Conservation (phyloP, 2,329 filamentous ascomycete species). For the Neofusicoccum parvum region DNA sequence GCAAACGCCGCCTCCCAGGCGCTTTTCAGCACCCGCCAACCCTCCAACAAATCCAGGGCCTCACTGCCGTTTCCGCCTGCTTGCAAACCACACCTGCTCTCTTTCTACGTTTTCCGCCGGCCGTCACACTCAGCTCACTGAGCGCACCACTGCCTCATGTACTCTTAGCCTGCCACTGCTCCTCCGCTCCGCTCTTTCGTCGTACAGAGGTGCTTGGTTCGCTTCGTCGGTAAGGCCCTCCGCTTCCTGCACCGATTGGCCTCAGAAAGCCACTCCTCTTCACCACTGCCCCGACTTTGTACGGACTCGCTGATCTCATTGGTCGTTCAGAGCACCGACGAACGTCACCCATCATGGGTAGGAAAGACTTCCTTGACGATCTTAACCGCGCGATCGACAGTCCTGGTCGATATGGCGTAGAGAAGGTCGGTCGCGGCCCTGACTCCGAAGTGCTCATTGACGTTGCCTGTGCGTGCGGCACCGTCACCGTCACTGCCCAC, state of each 20-base stretch:
- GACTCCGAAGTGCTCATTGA: slow-evolving; percentile 73
- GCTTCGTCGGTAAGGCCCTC: neutral
- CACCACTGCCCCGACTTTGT: neutral
- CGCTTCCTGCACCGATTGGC: too few relatives aligned
- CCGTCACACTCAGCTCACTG: neutral
- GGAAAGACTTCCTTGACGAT: slow-evolving; percentile 66
- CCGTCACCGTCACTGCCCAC: slow-evolving; percentile 43
- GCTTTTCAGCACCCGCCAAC: neutral
- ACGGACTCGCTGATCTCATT: neutral
- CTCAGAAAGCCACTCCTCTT: neutral
- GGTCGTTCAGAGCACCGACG: slow-evolving; percentile 17
- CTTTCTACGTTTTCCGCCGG: neutral
- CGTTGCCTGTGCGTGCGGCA: slow-evolving; percentile 44
- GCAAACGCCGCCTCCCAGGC: neutral
- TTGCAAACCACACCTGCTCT: neutral
- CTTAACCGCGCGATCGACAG: slow-evolving; percentile 45
- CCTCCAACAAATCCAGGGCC: too few relatives aligned
- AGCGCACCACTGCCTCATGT: neutral
- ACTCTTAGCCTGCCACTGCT: slow-evolving; percentile 5
- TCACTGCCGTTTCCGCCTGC: neutral
- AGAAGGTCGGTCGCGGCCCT: slow-evolving; percentile 60
- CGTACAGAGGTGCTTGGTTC: neutral
- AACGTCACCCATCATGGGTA: slow-evolving; percentile 57
- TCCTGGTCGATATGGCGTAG: slow-evolving; percentile 51
- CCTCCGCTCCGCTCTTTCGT: neutral